phyloP scores from a whole-genome alignment of 805 yeast species.

The Cephaloascus fragrans region DNA sequence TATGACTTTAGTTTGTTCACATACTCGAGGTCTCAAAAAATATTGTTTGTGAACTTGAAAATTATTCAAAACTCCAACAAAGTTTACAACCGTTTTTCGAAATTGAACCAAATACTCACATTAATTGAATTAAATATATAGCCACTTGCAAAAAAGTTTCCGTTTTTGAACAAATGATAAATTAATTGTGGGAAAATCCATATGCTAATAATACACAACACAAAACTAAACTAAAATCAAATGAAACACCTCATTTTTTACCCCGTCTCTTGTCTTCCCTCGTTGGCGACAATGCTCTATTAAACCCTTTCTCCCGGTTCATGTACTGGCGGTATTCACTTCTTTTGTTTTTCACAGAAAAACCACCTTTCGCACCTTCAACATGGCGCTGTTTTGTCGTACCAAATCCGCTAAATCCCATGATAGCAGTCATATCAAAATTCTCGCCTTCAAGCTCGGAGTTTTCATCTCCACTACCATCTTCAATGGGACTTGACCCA shows the following conservation, averaged over 20 bases:
- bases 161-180: too few species aligned
- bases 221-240: conserved; percentile 3
- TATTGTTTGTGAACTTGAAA: too few species aligned
- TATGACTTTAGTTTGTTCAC: too few species aligned
- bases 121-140: too few species aligned
- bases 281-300: conserved; percentile 42
- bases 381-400: conserved; percentile 51
- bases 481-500: conserved; percentile 12
- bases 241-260: conserved; percentile 4
- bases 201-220: conserved; percentile 2
- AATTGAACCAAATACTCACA: too few species aligned
- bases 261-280: conserved; percentile 12
- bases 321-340: conserved; percentile 49
- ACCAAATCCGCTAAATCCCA: conserved; percentile 52
- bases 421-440: conserved; percentile 27
- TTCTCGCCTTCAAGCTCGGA: conserved; percentile 7
- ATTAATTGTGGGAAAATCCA: too few species aligned
- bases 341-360: conserved; percentile 23
- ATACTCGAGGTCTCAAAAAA: too few species aligned
- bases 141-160: too few species aligned
- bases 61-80: too few species aligned
- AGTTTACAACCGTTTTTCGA: too few species aligned
- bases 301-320: conserved; percentile 48
- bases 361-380: conserved; percentile 36
- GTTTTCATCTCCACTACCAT: conserved; percentile 16